Evolutionary conservation across 768 basidiomycete genomes (phyloP).

Genomic region (Saitozyma sp.): DNA sequence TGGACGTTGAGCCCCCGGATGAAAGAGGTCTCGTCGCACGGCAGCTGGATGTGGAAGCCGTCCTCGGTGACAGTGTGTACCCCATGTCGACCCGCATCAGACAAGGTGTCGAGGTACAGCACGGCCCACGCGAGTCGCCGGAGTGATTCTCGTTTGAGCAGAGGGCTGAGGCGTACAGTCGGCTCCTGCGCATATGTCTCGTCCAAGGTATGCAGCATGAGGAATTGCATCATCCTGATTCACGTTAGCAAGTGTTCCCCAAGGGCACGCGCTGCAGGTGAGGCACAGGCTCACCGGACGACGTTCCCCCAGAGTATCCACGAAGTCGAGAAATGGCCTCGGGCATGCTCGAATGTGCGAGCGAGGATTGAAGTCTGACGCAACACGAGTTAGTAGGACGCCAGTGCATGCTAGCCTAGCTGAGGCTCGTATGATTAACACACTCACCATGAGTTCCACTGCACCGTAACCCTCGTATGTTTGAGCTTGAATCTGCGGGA

Average conservation of each 20-base stretch:
- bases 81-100: slow-evolving; percentile 19
- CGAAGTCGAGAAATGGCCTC: slow-evolving; percentile 9
- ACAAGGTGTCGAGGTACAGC: slow-evolving; percentile 13
- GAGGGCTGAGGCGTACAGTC: slow-evolving; percentile 7
- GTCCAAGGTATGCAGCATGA: slow-evolving; percentile 21
- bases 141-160: slow-evolving; percentile 13
- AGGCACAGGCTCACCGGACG: slow-evolving; percentile 12
- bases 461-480: slow-evolving; percentile 16
- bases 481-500: slow-evolving; percentile 5
- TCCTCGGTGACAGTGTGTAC: slow-evolving; percentile 16
- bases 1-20: slow-evolving; percentile 4
- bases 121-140: slow-evolving; percentile 29
- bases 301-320: slow-evolving; percentile 25
- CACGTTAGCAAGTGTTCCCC: too few relatives aligned
- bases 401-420: too few relatives aligned
- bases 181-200: slow-evolving; percentile 12
- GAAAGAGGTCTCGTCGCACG: slow-evolving; percentile 19
- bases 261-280: too few relatives aligned
- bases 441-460: slow-evolving; percentile 25
- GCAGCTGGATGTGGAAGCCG: slow-evolving; percentile 22
- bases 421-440: background rate
- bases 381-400: too few relatives aligned
- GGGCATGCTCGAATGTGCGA: slow-evolving; percentile 11
- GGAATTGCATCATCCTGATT: slow-evolving; percentile 31
- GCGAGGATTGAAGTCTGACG: too few relatives aligned